These are phyloP conservation scores for Fusarium luffae DNA, from an alignment of 2,329 filamentous ascomycete species.

Conservation along the genomic window DNA sequence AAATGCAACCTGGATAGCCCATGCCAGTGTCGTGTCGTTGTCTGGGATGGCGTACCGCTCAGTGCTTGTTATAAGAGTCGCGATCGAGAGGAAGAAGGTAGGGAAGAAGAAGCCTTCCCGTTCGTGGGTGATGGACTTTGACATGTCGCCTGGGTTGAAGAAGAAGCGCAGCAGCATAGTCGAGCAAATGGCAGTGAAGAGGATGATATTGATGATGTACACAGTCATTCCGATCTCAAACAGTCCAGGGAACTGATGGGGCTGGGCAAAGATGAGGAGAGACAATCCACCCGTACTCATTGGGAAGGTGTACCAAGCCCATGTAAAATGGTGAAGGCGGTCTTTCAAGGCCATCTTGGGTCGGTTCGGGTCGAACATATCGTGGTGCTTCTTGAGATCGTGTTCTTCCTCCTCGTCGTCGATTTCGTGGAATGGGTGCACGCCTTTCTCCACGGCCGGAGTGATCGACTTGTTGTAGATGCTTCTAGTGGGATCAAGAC, in stretches of 20 bases:
- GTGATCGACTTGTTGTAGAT: slow-evolving; percentile 1
- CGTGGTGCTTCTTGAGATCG: neutral
- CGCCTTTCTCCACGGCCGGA: slow-evolving; percentile 1
- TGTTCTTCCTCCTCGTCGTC: neutral
- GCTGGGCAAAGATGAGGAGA: slow-evolving; percentile 4
- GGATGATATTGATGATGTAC: slow-evolving; percentile 2
- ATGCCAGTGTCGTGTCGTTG: neutral
- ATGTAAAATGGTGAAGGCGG: slow-evolving; percentile 4
- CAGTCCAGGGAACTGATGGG: neutral
- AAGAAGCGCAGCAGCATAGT: slow-evolving; percentile 1
- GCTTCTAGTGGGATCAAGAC: neutral
- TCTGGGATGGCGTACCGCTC: slow-evolving; percentile 1
- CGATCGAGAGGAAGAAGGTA: neutral
- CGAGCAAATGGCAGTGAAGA: neutral
- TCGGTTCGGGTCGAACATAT: slow-evolving; percentile 12
- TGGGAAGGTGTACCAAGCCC: neutral
- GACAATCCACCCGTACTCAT: slow-evolving; percentile 1
- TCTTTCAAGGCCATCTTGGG: slow-evolving; percentile 8
- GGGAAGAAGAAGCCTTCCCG: slow-evolving; percentile 9
- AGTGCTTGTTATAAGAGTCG: slow-evolving; percentile 6
- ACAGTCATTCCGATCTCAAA: neutral
- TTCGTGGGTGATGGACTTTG: slow-evolving; percentile 5
- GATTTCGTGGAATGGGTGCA: neutral
- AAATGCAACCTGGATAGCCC: slow-evolving; percentile 7
- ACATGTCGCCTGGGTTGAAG: slow-evolving; percentile 9